Conservation (phyloP, 345 rosid genomes). For the Boechera retrofracta region DNA sequence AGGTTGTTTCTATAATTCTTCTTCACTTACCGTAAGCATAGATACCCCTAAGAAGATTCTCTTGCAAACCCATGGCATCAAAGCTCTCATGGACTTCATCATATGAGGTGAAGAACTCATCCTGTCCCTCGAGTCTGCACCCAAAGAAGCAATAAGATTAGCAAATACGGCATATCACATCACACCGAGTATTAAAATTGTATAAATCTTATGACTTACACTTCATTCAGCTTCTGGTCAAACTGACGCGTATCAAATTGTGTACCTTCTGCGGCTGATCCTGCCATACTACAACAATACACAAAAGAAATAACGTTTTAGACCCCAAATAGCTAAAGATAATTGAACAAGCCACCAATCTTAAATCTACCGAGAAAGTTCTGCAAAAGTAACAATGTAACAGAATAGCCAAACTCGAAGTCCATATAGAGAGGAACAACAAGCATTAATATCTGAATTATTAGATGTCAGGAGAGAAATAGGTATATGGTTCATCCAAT, state of each 20-base stretch:
- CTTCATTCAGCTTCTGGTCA: slow-evolving; percentile 51
- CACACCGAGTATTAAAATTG: background rate
- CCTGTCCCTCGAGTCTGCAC: slow-evolving; percentile 50
- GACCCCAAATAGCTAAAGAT: background rate
- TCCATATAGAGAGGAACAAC: slow-evolving; percentile 32
- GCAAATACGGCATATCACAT: background rate
- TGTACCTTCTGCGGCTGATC: slow-evolving; percentile 48
- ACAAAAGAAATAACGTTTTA: background rate
- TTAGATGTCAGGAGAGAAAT: slow-evolving; percentile 32
- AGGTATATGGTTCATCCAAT: slow-evolving; percentile 34
- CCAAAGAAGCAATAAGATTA: background rate
- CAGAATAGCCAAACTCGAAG: slow-evolving; percentile 45
- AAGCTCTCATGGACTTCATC: slow-evolving; percentile 58
- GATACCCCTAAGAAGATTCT: slow-evolving; percentile 59
- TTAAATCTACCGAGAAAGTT: background rate
- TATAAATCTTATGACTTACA: slow-evolving; percentile 37
- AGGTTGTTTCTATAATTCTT: background rate
- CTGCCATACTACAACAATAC: slow-evolving; percentile 54
- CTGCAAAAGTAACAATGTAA: slow-evolving; percentile 3
- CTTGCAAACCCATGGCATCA: slow-evolving; percentile 57
- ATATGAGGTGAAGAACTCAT: slow-evolving; percentile 50
- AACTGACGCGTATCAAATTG: slow-evolving; percentile 52
- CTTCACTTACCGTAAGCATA: slow-evolving; percentile 51
- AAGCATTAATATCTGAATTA: slow-evolving; percentile 47
- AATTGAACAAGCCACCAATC: background rate